phyloP scores from a whole-genome alignment of 345 rosid species.

The Limnanthes douglasii region DNA sequence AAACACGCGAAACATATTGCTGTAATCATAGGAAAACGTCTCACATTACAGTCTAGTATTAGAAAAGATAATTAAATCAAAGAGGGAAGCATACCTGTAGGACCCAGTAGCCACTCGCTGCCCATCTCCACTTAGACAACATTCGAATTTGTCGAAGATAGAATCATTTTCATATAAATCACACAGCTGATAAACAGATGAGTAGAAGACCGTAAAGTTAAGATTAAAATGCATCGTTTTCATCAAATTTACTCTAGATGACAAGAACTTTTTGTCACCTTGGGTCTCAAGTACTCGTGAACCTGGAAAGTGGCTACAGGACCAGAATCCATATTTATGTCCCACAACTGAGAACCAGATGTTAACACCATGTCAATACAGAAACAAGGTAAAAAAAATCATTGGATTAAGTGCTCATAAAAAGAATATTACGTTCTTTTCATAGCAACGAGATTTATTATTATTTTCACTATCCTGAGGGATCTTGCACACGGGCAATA shows the following conservation, averaged over 20 bases:
- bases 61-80: no score
- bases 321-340: conserved; percentile 95
- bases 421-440: background rate
- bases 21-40: no score
- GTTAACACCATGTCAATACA: no score
- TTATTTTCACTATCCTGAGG: no score
- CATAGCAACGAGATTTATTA: background rate
- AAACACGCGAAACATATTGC: conserved; percentile 93
- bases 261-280: conserved; percentile 37
- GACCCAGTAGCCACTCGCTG: conserved; percentile 91
- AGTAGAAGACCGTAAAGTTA: conserved; percentile 7
- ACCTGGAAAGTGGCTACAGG: conserved; percentile 91
- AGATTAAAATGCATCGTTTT: conserved; percentile 2
- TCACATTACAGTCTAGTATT: no score
- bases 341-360: conserved; percentile 53
- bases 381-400: background rate
- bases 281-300: conserved; percentile 87
- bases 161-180: conserved; percentile 97
- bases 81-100: conserved; percentile 60
- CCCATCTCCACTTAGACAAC: conserved; percentile 94
- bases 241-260: conserved; percentile 9
- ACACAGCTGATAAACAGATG: conserved; percentile 52
- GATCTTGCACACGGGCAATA: no score
- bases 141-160: conserved; percentile 95
- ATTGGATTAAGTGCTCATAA: background rate